Conservation (phyloP, 169 alveolate genomes). For the Theileria parva region DNA sequence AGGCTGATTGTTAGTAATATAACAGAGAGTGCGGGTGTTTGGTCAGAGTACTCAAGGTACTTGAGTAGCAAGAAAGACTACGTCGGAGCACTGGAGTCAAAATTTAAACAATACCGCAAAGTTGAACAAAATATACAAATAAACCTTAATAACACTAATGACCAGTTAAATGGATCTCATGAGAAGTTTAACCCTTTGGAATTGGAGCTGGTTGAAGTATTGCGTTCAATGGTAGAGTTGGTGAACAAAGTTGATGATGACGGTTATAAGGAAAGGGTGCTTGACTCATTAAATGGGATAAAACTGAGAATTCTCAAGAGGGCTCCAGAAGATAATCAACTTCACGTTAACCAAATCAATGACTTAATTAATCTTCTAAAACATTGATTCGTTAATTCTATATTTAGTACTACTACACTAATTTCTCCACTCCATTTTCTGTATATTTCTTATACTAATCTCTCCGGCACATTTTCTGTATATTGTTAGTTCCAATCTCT, state of each 20-base stretch:
- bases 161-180: neutral
- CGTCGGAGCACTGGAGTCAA: slow-evolving; percentile 48
- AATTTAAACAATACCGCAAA: slow-evolving; percentile 53
- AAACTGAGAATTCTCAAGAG: slow-evolving; percentile 40
- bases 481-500: too few species aligned
- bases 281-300: slow-evolving; percentile 29
- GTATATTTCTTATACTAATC: too few species aligned
- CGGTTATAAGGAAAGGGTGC: slow-evolving; percentile 31
- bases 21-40: slow-evolving; percentile 52
- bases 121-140: slow-evolving; percentile 33
- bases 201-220: neutral
- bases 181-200: neutral
- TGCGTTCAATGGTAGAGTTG: slow-evolving; percentile 47
- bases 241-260: slow-evolving; percentile 22
- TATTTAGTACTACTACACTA: neutral
- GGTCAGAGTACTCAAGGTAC: slow-evolving; percentile 54
- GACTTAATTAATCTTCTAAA: slow-evolving; percentile 45
- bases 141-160: neutral
- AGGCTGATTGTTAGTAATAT: slow-evolving; percentile 37
- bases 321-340: slow-evolving; percentile 39
- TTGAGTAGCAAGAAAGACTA: slow-evolving; percentile 38
- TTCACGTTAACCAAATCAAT: slow-evolving; percentile 37
- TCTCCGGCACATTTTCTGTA: neutral
- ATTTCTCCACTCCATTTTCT: too few species aligned
- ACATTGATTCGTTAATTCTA: neutral